Evolutionary conservation across 1,284 basidiomycete genomes (phyloP).

Genomic region (Marasmius fiardii): DNA sequence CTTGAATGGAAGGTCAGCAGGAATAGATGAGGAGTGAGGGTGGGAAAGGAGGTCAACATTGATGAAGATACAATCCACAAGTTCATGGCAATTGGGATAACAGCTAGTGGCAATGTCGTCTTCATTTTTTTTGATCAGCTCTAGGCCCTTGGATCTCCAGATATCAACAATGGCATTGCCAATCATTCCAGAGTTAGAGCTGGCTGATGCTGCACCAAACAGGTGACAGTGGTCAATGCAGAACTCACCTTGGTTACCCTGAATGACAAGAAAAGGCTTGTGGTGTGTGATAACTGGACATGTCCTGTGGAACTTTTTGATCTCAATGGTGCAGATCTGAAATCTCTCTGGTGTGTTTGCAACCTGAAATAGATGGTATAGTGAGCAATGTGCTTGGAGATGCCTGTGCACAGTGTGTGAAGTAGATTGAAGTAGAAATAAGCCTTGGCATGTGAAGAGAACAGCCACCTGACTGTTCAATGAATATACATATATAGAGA

Average conservation of each 20-base stretch:
- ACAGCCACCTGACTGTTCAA: too few species aligned
- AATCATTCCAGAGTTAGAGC: conserved; percentile 30
- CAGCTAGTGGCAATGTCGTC: background rate
- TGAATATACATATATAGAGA: too few species aligned
- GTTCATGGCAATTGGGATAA: background rate
- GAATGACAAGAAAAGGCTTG: conserved; percentile 21
- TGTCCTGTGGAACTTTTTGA: conserved; percentile 22
- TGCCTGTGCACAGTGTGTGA: too few species aligned
- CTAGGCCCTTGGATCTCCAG: conserved; percentile 10
- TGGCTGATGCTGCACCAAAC: conserved; percentile 23
- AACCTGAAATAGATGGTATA: conserved; percentile 17
- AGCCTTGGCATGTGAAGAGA: too few species aligned
- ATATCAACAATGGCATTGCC: conserved; percentile 27
- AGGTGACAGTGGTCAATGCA: conserved; percentile 25
- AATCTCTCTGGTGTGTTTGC: conserved; percentile 21
- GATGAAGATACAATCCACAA: background rate
- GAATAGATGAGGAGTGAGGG: too few species aligned
- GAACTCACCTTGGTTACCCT: conserved; percentile 18
- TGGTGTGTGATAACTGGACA: conserved; percentile 20
- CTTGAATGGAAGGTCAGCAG: too few species aligned
- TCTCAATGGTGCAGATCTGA: conserved; percentile 25
- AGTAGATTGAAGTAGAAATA: too few species aligned
- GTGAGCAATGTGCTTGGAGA: background rate
- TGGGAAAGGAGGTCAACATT: too few species aligned
- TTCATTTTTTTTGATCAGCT: background rate